Conservation (phyloP, 2,329 filamentous ascomycete species). For the Clonostachys byssicola region DNA sequence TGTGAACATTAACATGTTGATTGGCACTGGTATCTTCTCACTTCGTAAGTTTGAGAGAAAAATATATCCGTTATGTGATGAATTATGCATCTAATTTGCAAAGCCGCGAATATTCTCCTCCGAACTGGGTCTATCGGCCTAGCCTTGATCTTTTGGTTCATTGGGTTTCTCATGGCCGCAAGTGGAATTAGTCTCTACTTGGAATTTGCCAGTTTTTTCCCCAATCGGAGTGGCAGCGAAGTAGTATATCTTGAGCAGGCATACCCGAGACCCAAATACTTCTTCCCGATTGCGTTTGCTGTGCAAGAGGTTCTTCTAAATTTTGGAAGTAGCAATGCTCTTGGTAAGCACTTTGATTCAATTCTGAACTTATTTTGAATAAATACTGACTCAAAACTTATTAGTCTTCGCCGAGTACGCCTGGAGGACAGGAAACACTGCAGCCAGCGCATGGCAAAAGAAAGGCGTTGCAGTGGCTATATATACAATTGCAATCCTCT, state of each 20-base stretch:
- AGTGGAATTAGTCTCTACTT: slow-evolving; percentile 57
- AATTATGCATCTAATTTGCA: neutral
- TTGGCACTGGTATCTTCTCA: slow-evolving; percentile 61
- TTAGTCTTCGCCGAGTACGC: slow-evolving; percentile 55
- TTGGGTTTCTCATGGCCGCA: slow-evolving; percentile 50
- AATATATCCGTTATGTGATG: neutral
- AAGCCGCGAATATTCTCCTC: slow-evolving; percentile 51
- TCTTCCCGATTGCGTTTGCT: slow-evolving; percentile 62
- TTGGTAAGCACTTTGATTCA: slow-evolving; percentile 23
- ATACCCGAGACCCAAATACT: slow-evolving; percentile 53
- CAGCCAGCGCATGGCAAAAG: slow-evolving; percentile 53
- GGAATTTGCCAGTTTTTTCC: slow-evolving; percentile 59
- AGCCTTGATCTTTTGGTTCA: slow-evolving; percentile 19
- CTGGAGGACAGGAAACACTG: slow-evolving; percentile 47
- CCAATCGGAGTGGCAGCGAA: slow-evolving; percentile 58
- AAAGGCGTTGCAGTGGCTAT: slow-evolving; percentile 64
- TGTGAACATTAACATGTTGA: slow-evolving; percentile 58
- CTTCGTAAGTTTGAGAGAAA: slow-evolving; percentile 43
- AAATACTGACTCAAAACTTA: too few species aligned
- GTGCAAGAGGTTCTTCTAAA: slow-evolving; percentile 60
- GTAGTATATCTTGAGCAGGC: slow-evolving; percentile 65
- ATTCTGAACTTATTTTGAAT: too few species aligned
- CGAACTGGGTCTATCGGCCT: slow-evolving; percentile 45
- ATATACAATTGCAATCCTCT: slow-evolving; percentile 54
- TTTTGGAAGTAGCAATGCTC: slow-evolving; percentile 62